Conservation (phyloP, 2,329 filamentous ascomycete species). For the Aureobasidium sp. region DNA sequence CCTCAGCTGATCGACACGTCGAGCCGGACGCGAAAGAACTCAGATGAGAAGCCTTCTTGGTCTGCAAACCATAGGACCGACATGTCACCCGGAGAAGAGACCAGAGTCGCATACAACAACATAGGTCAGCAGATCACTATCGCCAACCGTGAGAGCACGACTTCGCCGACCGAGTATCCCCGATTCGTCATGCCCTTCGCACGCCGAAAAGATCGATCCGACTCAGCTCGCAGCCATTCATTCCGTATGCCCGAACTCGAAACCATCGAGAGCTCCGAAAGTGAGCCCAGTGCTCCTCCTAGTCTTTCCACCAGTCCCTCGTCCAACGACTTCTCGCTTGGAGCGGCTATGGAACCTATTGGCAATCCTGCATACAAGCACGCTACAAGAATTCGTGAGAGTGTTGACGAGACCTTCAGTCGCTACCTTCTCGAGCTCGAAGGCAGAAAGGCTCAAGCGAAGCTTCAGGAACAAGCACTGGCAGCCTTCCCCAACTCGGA, state of each 20-base stretch:
- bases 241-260: constrained; percentile 54
- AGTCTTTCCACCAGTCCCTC: constrained; percentile 15
- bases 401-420: constrained; percentile 65
- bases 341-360: constrained; percentile 31
- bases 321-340: constrained; percentile 41
- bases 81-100: constrained; percentile 45
- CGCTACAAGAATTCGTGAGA: constrained; percentile 50
- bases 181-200: constrained; percentile 10
- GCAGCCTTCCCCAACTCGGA: constrained; percentile 66
- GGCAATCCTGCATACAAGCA: constrained; percentile 37
- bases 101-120: constrained; percentile 6
- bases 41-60: constrained; percentile 54
- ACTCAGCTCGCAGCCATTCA: constrained; percentile 36
- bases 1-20: constrained; percentile 78
- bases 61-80: constrained; percentile 63
- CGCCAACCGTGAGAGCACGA: background rate
- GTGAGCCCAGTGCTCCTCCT: constrained; percentile 20
- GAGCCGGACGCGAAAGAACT: constrained; percentile 58
- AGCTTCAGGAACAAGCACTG: constrained; percentile 68
- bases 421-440: constrained; percentile 72
- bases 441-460: constrained; percentile 68
- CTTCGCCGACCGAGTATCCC: background rate
- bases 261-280: constrained; percentile 52
- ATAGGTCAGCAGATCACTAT: background rate
- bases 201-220: constrained; percentile 13